phyloP scores from a whole-genome alignment of 805 yeast genomes.

The Candida maltosa region DNA sequence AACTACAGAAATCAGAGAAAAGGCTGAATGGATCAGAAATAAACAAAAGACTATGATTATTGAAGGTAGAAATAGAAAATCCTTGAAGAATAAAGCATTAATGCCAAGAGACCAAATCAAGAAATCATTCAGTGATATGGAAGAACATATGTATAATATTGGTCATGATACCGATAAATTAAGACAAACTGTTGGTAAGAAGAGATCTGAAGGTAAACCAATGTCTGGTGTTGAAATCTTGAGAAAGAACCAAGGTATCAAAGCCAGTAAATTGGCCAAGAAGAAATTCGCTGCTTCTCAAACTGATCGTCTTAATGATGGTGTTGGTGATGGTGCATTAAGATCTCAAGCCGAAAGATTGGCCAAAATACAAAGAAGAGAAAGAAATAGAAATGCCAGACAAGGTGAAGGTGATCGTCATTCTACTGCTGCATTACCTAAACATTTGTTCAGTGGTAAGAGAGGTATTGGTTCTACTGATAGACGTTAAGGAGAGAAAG shows the following conservation, averaged over 20 bases:
- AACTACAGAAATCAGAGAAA: constrained; percentile 66
- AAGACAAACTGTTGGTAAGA: constrained; percentile 42
- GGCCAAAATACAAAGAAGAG: constrained; percentile 87
- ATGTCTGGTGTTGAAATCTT: constrained; percentile 79
- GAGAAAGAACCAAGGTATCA: constrained; percentile 49
- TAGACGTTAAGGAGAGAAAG: constrained; percentile 83
- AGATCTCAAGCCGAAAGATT: constrained; percentile 84
- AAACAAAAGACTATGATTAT: constrained; percentile 92
- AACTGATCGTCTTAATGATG: constrained; percentile 80
- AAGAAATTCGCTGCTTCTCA: constrained; percentile 53
- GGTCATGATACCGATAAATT: constrained; percentile 83
- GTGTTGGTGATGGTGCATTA: constrained; percentile 76
- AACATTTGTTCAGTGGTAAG: constrained; percentile 94
- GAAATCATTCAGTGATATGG: constrained; percentile 76
- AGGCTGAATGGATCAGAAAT: constrained; percentile 94
- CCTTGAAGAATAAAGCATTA: constrained; percentile 79
- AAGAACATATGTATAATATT: constrained; percentile 80
- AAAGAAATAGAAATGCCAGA: constrained; percentile 87
- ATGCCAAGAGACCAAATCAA: constrained; percentile 88
- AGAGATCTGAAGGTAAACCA: constrained; percentile 33
- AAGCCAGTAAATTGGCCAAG: constrained; percentile 40
- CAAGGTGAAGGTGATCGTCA: constrained; percentile 97
- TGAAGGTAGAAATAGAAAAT: constrained; percentile 82
- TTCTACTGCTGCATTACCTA: constrained; percentile 77
- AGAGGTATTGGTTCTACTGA: constrained; percentile 93